Evolutionary conservation across 2,329 filamentous ascomycete species (phyloP).

Genomic region (Pestalotiopsis sp.): DNA sequence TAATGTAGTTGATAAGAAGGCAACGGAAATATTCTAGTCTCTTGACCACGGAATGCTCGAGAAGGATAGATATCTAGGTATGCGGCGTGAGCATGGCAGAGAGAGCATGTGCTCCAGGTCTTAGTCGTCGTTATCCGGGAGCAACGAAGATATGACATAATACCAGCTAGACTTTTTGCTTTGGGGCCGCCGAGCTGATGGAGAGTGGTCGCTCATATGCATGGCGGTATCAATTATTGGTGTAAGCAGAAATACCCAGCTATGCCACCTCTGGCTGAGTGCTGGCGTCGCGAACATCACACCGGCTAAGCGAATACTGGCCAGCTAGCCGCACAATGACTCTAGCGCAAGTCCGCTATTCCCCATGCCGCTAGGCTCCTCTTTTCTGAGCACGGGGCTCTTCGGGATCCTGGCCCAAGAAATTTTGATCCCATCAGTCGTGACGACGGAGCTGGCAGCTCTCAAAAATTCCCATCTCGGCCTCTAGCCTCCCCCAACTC

Average conservation of each 20-base stretch:
- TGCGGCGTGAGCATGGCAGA: background rate
- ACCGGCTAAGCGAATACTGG: background rate
- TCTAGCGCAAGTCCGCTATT: background rate
- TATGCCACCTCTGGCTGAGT: background rate
- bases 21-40: background rate
- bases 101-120: background rate
- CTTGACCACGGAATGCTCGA: background rate
- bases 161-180: background rate
- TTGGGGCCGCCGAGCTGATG: background rate
- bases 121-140: background rate
- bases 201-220: background rate
- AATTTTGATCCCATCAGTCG: slow-evolving; percentile 18
- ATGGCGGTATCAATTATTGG: background rate
- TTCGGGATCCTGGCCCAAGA: slow-evolving; percentile 16
- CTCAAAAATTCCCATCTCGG: slow-evolving; percentile 10
- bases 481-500: background rate
- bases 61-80: background rate
- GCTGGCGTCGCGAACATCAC: background rate
- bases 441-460: slow-evolving; percentile 16
- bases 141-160: slow-evolving; percentile 8
- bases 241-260: background rate
- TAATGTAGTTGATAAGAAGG: background rate
- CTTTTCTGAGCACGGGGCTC: slow-evolving; percentile 11
- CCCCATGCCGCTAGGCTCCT: slow-evolving; percentile 1
- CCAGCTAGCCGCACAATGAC: background rate